Conservation (phyloP, 768 basidiomycete genomes). For the Podaxis sp. region DNA sequence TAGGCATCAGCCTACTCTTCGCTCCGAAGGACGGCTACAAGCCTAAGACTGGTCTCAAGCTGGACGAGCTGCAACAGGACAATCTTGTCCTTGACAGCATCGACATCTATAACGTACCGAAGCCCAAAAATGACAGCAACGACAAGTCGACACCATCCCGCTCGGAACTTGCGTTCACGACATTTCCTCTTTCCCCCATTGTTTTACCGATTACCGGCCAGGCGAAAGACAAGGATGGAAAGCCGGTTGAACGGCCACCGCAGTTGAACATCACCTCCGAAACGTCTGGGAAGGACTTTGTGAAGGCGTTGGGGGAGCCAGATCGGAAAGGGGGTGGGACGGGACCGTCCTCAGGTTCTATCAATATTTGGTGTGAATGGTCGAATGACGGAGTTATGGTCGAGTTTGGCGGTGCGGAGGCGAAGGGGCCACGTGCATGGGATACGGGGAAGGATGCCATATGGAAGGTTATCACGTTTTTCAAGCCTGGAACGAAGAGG, state of each 20-base stretch:
- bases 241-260: constrained; percentile 32
- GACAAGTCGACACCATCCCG: constrained; percentile 35
- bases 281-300: constrained; percentile 78
- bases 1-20: constrained; percentile 85
- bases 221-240: constrained; percentile 36
- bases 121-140: constrained; percentile 23
- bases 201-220: constrained; percentile 36
- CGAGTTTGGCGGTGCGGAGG: constrained; percentile 79
- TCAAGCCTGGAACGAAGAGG: constrained; percentile 25
- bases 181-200: constrained; percentile 58
- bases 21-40: constrained; percentile 63
- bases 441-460: constrained; percentile 78
- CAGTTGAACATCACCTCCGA: constrained; percentile 41
- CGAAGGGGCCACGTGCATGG: constrained; percentile 82
- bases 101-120: constrained; percentile 75
- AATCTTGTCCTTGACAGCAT: constrained; percentile 64
- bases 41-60: constrained; percentile 42
- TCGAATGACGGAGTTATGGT: constrained; percentile 77
- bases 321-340: constrained; percentile 88
- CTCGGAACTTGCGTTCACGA: constrained; percentile 53
- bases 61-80: constrained; percentile 37
- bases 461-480: constrained; percentile 76
- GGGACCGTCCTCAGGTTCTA: constrained; percentile 79
- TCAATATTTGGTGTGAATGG: constrained; percentile 96
- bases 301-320: constrained; percentile 77